These are phyloP conservation scores for Scorias spongiosa DNA, from an alignment of 2,329 filamentous ascomycete genomes.

Conservation along the genomic window DNA sequence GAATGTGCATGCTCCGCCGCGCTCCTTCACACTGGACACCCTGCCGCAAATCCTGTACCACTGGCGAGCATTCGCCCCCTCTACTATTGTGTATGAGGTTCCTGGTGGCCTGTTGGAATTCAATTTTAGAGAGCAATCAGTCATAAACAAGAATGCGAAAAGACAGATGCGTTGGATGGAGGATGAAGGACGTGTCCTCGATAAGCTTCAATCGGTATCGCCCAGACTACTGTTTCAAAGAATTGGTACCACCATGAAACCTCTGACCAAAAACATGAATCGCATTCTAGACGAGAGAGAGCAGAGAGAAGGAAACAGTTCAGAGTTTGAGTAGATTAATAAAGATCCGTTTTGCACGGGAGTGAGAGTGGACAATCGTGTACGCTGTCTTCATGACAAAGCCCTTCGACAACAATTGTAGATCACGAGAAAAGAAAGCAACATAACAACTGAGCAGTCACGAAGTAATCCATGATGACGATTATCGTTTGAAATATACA, in stretches of 20 bases:
- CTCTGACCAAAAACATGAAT: neutral
- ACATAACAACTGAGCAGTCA: too few species aligned
- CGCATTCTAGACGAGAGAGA: too few species aligned
- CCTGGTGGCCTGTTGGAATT: conserved; percentile 17
- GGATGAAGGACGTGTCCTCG: neutral
- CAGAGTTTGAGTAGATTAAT: too few species aligned
- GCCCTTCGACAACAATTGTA: too few species aligned
- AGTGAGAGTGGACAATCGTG: too few species aligned
- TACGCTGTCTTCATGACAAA: too few species aligned
- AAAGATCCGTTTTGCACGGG: too few species aligned
- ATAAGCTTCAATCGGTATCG: neutral
- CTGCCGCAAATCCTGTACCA: conserved; percentile 14
- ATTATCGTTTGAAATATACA: too few species aligned
- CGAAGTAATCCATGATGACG: too few species aligned
- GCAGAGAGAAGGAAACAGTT: too few species aligned
- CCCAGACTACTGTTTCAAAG: neutral
- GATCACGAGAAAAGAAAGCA: too few species aligned
- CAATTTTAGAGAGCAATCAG: neutral
- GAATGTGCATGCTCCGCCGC: neutral
- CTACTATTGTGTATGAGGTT: conserved; percentile 13
- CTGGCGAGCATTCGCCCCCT: conserved; percentile 11
- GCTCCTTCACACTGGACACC: conserved; percentile 2
- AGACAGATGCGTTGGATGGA: neutral
- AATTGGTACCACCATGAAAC: neutral
- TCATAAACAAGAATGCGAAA: neutral